Evolutionary conservation across 1,284 basidiomycete genomes (phyloP).

Genomic region (Hemileia vastatrix): DNA sequence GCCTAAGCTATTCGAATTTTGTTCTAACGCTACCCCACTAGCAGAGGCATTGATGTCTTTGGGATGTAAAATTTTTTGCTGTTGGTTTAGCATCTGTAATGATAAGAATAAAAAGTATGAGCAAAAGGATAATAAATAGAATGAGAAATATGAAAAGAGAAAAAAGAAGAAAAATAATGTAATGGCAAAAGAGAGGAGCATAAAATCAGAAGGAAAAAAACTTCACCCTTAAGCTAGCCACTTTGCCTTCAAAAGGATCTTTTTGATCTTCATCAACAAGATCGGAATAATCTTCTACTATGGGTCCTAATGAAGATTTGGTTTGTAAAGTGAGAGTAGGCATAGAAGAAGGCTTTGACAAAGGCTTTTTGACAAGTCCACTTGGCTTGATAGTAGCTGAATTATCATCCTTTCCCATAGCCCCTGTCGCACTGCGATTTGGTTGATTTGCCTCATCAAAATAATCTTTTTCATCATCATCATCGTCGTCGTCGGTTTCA

Average conservation of each 20-base stretch:
- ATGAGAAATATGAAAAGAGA: too few relatives aligned
- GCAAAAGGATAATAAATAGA: not conserved
- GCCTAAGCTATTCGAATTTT: not conserved
- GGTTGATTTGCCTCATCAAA: conserved; percentile 38
- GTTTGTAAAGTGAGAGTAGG: not conserved
- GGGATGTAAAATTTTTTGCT: conserved; percentile 25
- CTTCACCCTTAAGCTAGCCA: conserved; percentile 66
- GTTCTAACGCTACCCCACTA: not conserved
- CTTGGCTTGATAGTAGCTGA: conserved; percentile 30
- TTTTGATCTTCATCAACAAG: conserved; percentile 58
- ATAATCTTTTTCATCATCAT: conserved; percentile 29
- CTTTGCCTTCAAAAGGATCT: conserved; percentile 58
- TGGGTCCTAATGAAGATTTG: conserved; percentile 19
- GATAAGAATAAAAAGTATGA: not conserved
- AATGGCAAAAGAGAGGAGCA: too few relatives aligned
- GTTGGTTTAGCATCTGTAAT: conserved; percentile 19
- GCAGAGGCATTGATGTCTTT: conserved; percentile 23
- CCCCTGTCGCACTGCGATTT: not conserved
- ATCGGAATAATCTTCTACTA: conserved; percentile 83
- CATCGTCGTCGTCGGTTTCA: conserved; percentile 47
- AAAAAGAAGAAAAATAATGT: too few relatives aligned
- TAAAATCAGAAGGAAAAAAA: not conserved
- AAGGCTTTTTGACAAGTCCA: not conserved
- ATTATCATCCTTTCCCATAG: conserved; percentile 25
- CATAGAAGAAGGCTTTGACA: not conserved